Evolutionary conservation across 1,284 basidiomycete species (phyloP).

Genomic region (Schizopora paradoxa): DNA sequence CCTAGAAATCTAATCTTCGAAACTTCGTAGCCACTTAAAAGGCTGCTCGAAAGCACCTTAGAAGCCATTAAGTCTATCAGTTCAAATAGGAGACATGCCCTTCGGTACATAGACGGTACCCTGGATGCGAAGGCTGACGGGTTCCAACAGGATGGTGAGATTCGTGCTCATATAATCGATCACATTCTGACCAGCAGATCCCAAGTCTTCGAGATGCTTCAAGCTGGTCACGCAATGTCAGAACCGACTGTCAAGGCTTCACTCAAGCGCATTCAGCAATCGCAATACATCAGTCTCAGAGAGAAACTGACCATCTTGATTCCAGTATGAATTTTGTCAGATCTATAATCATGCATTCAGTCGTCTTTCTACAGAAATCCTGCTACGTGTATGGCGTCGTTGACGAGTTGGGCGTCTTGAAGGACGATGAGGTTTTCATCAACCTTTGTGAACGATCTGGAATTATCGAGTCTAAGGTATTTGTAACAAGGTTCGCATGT

Average conservation of each 20-base stretch:
- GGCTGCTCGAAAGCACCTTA: conserved; percentile 21
- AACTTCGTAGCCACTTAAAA: conserved; percentile 18
- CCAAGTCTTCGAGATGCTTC: conserved; percentile 24
- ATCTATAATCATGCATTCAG: background rate
- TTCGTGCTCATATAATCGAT: conserved; percentile 4
- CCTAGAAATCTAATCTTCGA: background rate
- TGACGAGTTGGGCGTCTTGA: conserved; percentile 22
- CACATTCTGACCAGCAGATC: background rate
- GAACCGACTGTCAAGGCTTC: conserved; percentile 21
- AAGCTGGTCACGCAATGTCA: conserved; percentile 23
- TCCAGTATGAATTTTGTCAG: conserved; percentile 16
- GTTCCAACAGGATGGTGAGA: conserved; percentile 21
- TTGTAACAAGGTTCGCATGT: conserved; percentile 21
- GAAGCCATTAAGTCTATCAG: conserved; percentile 20
- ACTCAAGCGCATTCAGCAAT: conserved; percentile 18
- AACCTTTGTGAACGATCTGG: conserved; percentile 21
- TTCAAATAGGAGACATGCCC: conserved; percentile 20
- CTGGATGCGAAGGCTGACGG: conserved; percentile 19
- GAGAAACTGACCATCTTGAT: conserved; percentile 24
- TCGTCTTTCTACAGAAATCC: conserved; percentile 18
- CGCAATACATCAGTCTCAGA: conserved; percentile 16
- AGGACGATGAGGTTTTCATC: conserved; percentile 26
- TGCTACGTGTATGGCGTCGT: conserved; percentile 23
- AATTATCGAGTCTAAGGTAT: too few species aligned
- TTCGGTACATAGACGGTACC: conserved; percentile 22